Evolutionary conservation across 768 basidiomycete species (phyloP).

Genomic region (Lactarius tabidus): DNA sequence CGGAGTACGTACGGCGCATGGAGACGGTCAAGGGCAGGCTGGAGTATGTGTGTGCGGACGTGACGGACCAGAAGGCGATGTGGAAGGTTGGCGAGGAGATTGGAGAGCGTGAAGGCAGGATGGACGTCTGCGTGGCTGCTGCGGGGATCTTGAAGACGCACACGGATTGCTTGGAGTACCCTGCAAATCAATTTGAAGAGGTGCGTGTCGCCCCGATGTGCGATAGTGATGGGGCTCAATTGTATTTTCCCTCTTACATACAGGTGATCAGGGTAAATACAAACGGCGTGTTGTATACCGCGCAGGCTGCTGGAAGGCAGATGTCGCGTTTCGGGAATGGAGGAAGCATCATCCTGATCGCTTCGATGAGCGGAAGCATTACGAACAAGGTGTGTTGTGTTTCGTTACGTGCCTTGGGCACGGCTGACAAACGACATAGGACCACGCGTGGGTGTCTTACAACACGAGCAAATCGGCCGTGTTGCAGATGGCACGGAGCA

Average conservation of each 20-base stretch:
- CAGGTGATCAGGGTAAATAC: slow-evolving; percentile 66
- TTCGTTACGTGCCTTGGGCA: not conserved
- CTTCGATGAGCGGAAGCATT: slow-evolving; percentile 45
- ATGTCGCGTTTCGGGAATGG: slow-evolving; percentile 35
- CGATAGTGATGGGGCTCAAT: not conserved
- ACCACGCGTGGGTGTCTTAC: slow-evolving; percentile 72
- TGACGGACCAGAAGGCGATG: slow-evolving; percentile 55
- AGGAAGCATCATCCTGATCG: slow-evolving; percentile 42
- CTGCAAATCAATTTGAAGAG: slow-evolving; percentile 59
- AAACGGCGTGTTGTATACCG: slow-evolving; percentile 38
- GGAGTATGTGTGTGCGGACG: slow-evolving; percentile 65
- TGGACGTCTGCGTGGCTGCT: slow-evolving; percentile 76
- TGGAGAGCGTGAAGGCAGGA: slow-evolving; percentile 59
- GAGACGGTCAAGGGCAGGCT: slow-evolving; percentile 28
- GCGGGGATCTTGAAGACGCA: slow-evolving; percentile 65
- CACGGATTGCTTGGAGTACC: slow-evolving; percentile 62
- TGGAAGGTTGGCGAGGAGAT: slow-evolving; percentile 58
- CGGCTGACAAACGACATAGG: slow-evolving; percentile 38
- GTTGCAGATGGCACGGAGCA: slow-evolving; percentile 74
- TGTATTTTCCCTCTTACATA: not conserved
- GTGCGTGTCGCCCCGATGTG: slow-evolving; percentile 33
- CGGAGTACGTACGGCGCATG: slow-evolving; percentile 44
- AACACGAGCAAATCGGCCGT: slow-evolving; percentile 77
- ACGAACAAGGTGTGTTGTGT: slow-evolving; percentile 55
- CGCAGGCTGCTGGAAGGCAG: slow-evolving; percentile 37